Conservation (phyloP, 495 filamentous ascomycete species). For the Aeminium ludgeri region DNA sequence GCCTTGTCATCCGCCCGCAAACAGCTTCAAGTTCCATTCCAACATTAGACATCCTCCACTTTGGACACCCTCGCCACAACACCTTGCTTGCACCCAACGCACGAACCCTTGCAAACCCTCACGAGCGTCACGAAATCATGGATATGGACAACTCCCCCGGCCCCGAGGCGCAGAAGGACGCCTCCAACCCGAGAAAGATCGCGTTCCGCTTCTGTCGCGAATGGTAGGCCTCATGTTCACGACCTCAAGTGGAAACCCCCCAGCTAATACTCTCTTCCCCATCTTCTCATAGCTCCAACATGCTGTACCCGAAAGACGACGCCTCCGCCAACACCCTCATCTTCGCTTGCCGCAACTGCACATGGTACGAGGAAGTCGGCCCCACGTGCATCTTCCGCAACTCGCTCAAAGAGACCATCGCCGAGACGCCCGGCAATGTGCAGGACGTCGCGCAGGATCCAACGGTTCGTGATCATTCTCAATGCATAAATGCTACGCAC, state of each 20-base stretch:
- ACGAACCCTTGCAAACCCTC: background rate
- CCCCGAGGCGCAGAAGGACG: slow-evolving; percentile 36
- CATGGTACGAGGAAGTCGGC: slow-evolving; percentile 67
- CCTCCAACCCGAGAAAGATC: slow-evolving; percentile 54
- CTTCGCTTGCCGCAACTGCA: slow-evolving; percentile 80
- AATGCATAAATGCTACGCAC: too few relatives aligned
- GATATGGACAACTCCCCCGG: slow-evolving; percentile 23
- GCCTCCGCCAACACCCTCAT: slow-evolving; percentile 43
- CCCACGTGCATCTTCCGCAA: slow-evolving; percentile 85
- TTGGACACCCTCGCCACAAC: background rate
- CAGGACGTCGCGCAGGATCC: slow-evolving; percentile 93
- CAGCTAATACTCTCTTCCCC: slow-evolving; percentile 2
- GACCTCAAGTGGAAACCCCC: background rate
- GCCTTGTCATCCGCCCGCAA: too few relatives aligned
- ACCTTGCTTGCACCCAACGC: too few relatives aligned
- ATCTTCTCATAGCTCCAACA: slow-evolving; percentile 52
- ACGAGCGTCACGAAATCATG: slow-evolving; percentile 10
- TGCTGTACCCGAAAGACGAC: slow-evolving; percentile 95
- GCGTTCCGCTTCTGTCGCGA: slow-evolving; percentile 94
- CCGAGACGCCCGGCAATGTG: slow-evolving; percentile 91
- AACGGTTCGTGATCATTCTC: slow-evolving; percentile 67
- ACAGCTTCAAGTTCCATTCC: too few relatives aligned
- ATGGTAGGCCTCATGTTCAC: slow-evolving; percentile 39
- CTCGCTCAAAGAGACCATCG: slow-evolving; percentile 69
- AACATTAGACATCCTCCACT: too few relatives aligned